Percentiles rank a stretch among this genome's conserved stretches.
phyloP scores from a whole-genome alignment of 2,329 filamentous ascomycete genomes.

The Ceratocystis papillata region DNA sequence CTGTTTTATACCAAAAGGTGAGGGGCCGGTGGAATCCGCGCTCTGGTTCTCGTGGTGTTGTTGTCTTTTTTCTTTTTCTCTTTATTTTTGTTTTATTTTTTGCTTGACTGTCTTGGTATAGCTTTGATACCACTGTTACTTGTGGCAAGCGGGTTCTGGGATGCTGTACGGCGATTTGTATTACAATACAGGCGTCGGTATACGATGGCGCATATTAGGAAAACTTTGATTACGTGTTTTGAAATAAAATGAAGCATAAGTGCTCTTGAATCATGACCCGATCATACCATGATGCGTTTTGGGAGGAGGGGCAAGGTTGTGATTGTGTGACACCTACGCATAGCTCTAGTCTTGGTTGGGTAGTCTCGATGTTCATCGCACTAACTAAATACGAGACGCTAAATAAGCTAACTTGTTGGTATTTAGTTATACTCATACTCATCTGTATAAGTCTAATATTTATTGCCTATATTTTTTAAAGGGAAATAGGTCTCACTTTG shows the following conservation, averaged over 20 bases:
- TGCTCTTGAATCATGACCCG: not conserved
- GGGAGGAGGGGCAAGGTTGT: slow-evolving; percentile 17
- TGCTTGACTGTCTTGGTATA: not conserved
- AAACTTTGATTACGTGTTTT: not conserved
- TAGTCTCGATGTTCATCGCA: not conserved
- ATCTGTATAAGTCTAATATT: not conserved
- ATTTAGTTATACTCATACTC: not conserved
- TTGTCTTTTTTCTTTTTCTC: not conserved
- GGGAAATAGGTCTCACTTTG: slow-evolving; percentile 37
- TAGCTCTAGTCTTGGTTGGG: slow-evolving; percentile 9
- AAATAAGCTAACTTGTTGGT: not conserved
- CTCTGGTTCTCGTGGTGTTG: not conserved
- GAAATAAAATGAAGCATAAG: not conserved
- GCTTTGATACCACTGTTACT: not conserved
- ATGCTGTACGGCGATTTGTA: not conserved
- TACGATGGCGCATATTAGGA: slow-evolving; percentile 16
- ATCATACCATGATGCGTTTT: not conserved
- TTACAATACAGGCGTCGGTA: slow-evolving; percentile 9
- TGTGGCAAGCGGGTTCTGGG: not conserved
- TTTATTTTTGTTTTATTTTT: not conserved
- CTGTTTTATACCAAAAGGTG: slow-evolving; percentile 14
- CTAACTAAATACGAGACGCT: not conserved
- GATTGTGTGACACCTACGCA: not conserved
- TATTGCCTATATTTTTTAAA: not conserved
- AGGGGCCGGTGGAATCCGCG: not conserved